Conservation (phyloP, 2,329 filamentous ascomycete species). For the Botrytis elliptica region DNA sequence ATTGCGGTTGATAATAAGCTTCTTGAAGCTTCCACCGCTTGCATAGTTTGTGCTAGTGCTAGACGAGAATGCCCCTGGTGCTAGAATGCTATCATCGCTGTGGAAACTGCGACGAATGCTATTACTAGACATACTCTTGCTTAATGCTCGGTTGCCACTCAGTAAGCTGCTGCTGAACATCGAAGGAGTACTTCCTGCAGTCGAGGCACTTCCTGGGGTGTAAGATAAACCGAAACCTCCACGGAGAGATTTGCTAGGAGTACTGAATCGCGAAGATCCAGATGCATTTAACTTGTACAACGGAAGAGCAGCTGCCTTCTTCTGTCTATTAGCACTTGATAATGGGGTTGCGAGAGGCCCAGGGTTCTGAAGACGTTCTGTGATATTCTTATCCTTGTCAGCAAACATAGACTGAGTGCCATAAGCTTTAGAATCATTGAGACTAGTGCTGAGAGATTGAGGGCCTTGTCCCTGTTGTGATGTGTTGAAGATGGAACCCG, state of each 20-base stretch:
- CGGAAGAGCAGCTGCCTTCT: conserved; percentile 76
- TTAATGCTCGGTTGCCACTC: conserved; percentile 63
- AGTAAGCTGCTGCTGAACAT: conserved; percentile 65
- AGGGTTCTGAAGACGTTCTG: conserved; percentile 58
- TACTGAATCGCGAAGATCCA: conserved; percentile 69
- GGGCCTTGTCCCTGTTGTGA: conserved; percentile 52
- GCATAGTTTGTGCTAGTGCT: conserved; percentile 63
- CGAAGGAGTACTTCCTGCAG: conserved; percentile 66
- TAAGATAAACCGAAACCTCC: conserved; percentile 91
- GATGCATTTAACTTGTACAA: conserved; percentile 84
- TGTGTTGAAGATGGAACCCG: conserved; percentile 55
- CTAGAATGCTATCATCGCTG: conserved; percentile 79
- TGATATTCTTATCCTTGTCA: conserved; percentile 57
- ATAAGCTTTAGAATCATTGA: conserved; percentile 83
- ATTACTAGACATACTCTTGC: conserved; percentile 85
- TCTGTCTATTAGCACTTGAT: conserved; percentile 67
- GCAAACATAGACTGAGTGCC: conserved; percentile 85
- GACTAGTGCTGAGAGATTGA: conserved; percentile 71
- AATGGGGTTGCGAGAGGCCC: conserved; percentile 91
- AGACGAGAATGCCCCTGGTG: conserved; percentile 79
- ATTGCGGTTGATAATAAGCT: conserved; percentile 86
- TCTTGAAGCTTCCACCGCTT: conserved; percentile 75
- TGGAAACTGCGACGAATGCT: conserved; percentile 81
- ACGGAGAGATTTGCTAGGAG: conserved; percentile 68
- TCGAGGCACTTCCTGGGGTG: conserved; percentile 72